Percentiles rank a stretch among this genome's conserved stretches.
phyloP scores from a whole-genome alignment of 2,329 filamentous ascomycete genomes.

The Colletotrichum sp. region DNA sequence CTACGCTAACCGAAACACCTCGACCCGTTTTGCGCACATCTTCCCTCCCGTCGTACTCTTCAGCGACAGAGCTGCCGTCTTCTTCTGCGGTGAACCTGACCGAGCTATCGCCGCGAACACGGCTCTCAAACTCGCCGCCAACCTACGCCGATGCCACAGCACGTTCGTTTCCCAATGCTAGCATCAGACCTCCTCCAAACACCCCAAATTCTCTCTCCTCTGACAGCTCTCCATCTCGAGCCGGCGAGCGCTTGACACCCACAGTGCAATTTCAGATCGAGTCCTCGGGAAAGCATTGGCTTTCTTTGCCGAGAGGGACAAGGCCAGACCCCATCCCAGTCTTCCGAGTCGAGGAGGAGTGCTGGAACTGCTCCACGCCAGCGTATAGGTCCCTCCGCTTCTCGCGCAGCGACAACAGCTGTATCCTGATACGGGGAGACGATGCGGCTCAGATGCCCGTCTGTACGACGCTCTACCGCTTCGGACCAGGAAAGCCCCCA shows the following conservation, averaged over 20 bases:
- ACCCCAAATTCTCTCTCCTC: neutral
- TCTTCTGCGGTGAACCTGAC: neutral
- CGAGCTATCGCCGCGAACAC: neutral
- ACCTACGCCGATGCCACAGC: slow-evolving; percentile 30
- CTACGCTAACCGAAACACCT: neutral
- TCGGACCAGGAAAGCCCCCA: slow-evolving; percentile 58
- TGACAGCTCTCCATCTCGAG: neutral
- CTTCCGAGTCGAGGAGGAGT: slow-evolving; percentile 40
- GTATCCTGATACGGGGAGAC: slow-evolving; percentile 50
- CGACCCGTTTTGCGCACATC: neutral
- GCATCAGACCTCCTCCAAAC: neutral
- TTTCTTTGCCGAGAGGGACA: slow-evolving; percentile 45
- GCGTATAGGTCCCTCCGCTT: slow-evolving; percentile 58
- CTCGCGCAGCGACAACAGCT: slow-evolving; percentile 49
- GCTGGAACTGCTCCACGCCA: slow-evolving; percentile 3
- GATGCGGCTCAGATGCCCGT: slow-evolving; percentile 34
- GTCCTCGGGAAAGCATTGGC: slow-evolving; percentile 44
- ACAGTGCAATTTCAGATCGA: slow-evolving; percentile 55
- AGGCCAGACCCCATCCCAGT: slow-evolving; percentile 45
- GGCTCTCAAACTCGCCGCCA: slow-evolving; percentile 25
- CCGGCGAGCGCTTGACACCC: slow-evolving; percentile 39
- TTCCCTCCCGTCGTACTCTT: neutral
- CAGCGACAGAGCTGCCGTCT: neutral
- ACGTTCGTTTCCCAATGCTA: neutral
- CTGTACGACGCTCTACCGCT: slow-evolving; percentile 61